Evolutionary conservation across 2,329 filamentous ascomycete species (phyloP), one percentile per base, ranked within the genome.

Genomic region (Fusarium continuum): DNA sequence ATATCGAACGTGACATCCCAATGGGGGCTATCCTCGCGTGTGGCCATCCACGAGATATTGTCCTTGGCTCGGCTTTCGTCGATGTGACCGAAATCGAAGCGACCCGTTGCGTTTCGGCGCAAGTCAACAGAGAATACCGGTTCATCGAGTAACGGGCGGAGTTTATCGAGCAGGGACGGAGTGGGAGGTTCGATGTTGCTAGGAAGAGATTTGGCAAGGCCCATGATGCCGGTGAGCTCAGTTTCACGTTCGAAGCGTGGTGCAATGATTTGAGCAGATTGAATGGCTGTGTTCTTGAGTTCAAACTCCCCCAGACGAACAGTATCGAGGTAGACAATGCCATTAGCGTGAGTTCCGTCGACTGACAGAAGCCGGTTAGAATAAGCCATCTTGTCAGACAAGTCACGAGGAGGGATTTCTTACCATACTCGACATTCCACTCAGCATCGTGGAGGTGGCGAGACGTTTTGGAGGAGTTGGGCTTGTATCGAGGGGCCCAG

Each of bases 81-180:
- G 61, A 85, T 71, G 51, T 74, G 77, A 10, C 84, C 84, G 60
- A 86, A 85, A 59, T 81, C 79, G 69, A 83, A 85, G 10, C 75
- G 74, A 8, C 83, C 82, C 1, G 79, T 77, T 49, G 77, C 77
- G 55, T 82, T 80, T 64, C 77, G 78, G 25, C 75, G 75, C 54
- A 86, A 71, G 66, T 86, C 83, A 51, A 78, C 79, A 3, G 82
- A 79, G 69, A 86, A 84, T 35, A 84, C 62, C 4, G 78, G 75
- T 4, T 71, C 38, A 9, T 77, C 69, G 16, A 85, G 74, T 1
- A 75, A 72, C 0, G 77, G 72, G 10, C 73, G 71, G 11, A 86
- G 75, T 8, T 76, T 70, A 36, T 83, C 77, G 22, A 85, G 72
- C 14, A 85, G 75, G 4, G 78, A 77, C 5, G 78, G 78, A 57